Conservation (phyloP, 176 grass and related monocot genomes). For the Eragrostis curvula region DNA sequence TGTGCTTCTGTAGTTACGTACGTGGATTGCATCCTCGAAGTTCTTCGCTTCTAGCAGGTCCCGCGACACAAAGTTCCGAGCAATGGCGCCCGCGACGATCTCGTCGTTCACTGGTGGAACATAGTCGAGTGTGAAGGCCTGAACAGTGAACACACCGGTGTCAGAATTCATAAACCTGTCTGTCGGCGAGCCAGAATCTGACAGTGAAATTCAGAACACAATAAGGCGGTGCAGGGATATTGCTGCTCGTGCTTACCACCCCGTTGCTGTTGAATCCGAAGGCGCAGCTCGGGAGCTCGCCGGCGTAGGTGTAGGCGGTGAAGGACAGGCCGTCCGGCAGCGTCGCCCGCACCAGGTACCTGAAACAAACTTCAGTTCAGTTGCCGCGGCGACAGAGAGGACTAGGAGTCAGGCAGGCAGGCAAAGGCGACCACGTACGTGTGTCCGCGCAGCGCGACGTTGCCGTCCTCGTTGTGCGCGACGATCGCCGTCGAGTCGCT, state of each 20-base stretch:
- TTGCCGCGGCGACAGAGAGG: neutral
- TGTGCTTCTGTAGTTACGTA: constrained; percentile 24
- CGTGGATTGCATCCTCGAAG: constrained; percentile 65
- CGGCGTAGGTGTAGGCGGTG: constrained; percentile 77
- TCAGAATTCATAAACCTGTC: neutral
- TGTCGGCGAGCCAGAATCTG: neutral
- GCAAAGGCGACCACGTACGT: constrained; percentile 42
- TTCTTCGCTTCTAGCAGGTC: constrained; percentile 68
- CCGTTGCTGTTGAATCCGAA: constrained; percentile 92
- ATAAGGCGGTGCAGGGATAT: no score
- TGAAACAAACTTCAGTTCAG: neutral
- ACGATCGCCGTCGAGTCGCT: constrained; percentile 65
- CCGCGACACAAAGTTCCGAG: constrained; percentile 69
- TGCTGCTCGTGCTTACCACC: constrained; percentile 37
- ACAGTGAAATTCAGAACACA: neutral
- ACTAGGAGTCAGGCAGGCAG: no score
- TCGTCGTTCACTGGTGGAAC: constrained; percentile 67
- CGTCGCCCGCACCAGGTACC: constrained; percentile 65
- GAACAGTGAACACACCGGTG: neutral
- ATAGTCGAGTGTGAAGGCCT: constrained; percentile 87
- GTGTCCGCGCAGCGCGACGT: constrained; percentile 65
- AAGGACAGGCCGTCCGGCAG: constrained; percentile 64
- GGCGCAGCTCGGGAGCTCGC: constrained; percentile 87
- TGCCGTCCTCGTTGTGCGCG: constrained; percentile 85
- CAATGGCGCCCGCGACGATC: constrained; percentile 59